Evolutionary conservation across 2,329 filamentous ascomycete genomes (phyloP).

Genomic region (Talaromyces atroroseus): DNA sequence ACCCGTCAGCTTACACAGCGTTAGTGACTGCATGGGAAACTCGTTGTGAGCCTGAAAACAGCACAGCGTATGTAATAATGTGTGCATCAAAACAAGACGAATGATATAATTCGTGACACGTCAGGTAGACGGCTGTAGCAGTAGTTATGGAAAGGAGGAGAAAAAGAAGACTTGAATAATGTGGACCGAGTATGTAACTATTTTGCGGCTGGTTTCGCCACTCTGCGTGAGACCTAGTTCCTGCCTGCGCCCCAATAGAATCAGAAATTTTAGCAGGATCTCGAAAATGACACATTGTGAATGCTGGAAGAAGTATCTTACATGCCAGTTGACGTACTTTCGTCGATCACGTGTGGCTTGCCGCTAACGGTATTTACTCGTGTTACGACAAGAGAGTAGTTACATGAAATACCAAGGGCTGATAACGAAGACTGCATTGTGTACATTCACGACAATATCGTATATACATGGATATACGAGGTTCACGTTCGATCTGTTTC

Average conservation of each 20-base stretch:
- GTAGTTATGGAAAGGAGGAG: not conserved
- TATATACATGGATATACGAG: not conserved
- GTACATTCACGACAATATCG: no score
- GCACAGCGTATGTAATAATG: no score
- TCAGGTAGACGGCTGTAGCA: not conserved
- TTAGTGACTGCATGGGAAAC: no score
- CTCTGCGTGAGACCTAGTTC: no score
- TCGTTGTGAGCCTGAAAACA: no score
- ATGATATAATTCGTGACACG: not conserved
- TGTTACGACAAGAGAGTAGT: no score
- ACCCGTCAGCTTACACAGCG: not conserved
- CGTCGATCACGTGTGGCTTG: constrained; percentile 10
- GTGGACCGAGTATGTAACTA: no score
- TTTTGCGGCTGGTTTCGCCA: no score
- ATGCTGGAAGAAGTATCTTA: not conserved
- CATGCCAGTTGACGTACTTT: constrained; percentile 3
- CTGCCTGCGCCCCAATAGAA: no score
- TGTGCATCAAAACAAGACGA: not conserved
- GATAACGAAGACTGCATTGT: not conserved
- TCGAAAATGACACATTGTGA: no score
- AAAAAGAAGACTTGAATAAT: no score
- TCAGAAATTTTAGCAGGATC: no score
- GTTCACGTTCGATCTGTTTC: not conserved
- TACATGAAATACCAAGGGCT: not conserved
- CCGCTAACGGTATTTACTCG: not conserved